Evolutionary conservation across 176 grass and related monocot genomes (phyloP).

Genomic region (Chrysopogon serrulatus): DNA sequence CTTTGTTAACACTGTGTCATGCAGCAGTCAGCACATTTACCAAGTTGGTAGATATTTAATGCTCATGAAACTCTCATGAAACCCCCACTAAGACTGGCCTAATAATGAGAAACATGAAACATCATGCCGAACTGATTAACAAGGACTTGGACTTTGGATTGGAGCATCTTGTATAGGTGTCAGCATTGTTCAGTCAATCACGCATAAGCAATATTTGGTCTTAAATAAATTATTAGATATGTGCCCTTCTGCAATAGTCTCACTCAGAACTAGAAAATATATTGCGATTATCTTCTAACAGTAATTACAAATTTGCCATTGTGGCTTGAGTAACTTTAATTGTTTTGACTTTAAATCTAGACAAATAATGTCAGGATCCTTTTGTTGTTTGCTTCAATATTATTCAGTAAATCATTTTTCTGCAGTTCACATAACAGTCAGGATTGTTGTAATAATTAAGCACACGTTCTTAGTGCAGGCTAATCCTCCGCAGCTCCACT

Average conservation of each 20-base stretch:
- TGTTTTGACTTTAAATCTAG: neutral
- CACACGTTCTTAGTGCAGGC: slow-evolving; percentile 55
- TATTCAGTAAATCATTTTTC: neutral
- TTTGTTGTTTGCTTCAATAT: neutral
- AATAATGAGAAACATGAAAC: neutral
- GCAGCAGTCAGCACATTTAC: too few relatives aligned
- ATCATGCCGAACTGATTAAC: neutral
- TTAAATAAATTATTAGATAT: neutral
- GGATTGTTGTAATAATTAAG: slow-evolving; percentile 1
- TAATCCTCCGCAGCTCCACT: slow-evolving; percentile 93
- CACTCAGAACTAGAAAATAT: neutral
- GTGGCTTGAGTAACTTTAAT: neutral
- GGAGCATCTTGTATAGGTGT: neutral
- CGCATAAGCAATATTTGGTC: neutral
- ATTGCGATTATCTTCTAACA: neutral
- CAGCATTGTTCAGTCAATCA: neutral
- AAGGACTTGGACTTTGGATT: neutral
- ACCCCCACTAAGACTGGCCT: too few relatives aligned
- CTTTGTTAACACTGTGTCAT: too few relatives aligned
- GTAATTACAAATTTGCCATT: neutral
- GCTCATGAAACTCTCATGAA: too few relatives aligned
- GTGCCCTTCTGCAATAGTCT: neutral
- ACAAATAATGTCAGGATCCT: neutral
- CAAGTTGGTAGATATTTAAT: too few relatives aligned
- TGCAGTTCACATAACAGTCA: neutral